Base-by-base conservation (phyloP, 2,329 filamentous ascomycete genomes). In the Colletotrichum viniferum region DNA sequence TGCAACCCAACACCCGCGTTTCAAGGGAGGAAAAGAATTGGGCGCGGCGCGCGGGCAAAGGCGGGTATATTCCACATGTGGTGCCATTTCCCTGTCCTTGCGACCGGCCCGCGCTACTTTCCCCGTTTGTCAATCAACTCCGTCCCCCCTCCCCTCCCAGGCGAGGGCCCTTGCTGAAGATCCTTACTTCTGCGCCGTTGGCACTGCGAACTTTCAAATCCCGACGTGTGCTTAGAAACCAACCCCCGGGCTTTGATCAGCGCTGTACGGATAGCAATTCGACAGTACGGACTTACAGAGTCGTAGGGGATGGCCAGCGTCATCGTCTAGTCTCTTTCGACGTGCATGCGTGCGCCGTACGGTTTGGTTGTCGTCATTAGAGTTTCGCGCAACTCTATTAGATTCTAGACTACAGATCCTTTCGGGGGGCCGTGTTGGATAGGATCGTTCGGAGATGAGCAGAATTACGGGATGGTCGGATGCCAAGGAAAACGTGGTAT, bases 41-140 rank as follows among this genome's bases (percentile, higher is more conserved):
- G 32, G 52, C 18, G 52, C 65, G 63, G 43, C 24, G 43, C 43
- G 43, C 32, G 24, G 55, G 28, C 56, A 52, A 26, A 61, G 67
- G 69, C 56, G 69, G 55, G 34, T 48, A 36, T 63, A 43, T 36
- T 34, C n/a, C 26, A n/a, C 32, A 4, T 3, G 18, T 63, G 43
- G 30, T 38, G 18, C 6, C 60, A 24, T 28, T 21, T 16, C 21
- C 55, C 18, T 74, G 52, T 48, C 61, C 68, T 62, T 67, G 61
- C 62, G 34, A 55, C 66, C 36, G 61, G 26, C 61, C 34, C 62
- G 48, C 69, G 32, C 28, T 10, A 43, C 62, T 72, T 73, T 55
- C 73, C 69, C 28, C 43, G 60, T 66, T 76, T 64, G 69, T 69
- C 30, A 48, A 26, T 60, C 63, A 69, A 43, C 38, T 58, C 73